phyloP scores from a whole-genome alignment of 2,329 filamentous ascomycete species.

The Neonectria ditissima region DNA sequence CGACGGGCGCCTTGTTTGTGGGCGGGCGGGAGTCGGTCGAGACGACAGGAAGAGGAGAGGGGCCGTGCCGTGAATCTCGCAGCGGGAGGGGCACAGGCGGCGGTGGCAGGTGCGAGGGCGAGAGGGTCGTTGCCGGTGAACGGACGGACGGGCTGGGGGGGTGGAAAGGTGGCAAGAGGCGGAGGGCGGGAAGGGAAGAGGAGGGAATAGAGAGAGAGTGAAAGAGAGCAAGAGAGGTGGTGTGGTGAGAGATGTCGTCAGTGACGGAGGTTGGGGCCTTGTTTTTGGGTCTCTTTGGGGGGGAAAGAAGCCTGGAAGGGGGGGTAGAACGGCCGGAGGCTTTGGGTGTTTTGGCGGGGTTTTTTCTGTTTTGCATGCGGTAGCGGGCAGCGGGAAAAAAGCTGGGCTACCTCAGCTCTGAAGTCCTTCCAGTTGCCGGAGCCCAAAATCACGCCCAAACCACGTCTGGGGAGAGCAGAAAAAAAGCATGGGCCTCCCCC shows the following conservation, averaged over 20 bases:
- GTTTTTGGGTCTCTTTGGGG: conserved; percentile 25
- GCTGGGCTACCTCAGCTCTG: too few relatives aligned
- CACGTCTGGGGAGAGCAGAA: background rate
- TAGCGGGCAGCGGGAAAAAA: conserved; percentile 24
- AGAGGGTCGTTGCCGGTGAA: conserved; percentile 8
- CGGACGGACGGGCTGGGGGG: conserved; percentile 8
- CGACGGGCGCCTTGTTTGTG: conserved; percentile 26
- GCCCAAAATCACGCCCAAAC: conserved; percentile 11
- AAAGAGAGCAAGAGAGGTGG: conserved; percentile 33
- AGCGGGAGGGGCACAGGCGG: conserved; percentile 23
- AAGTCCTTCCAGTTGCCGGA: conserved; percentile 12
- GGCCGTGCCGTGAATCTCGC: conserved; percentile 22
- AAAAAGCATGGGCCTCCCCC: conserved; percentile 25
- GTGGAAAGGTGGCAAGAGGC: conserved; percentile 28
- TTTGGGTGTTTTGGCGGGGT: conserved; percentile 44
- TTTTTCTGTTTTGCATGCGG: conserved; percentile 45
- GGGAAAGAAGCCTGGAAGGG: conserved; percentile 25
- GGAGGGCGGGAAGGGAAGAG: conserved; percentile 23
- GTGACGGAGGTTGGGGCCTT: conserved; percentile 44
- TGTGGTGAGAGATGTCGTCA: conserved; percentile 53
- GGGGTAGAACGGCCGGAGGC: conserved; percentile 31
- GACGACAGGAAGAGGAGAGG: conserved; percentile 19
- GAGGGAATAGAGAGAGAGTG: conserved; percentile 31
- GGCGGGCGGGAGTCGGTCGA: conserved; percentile 32
- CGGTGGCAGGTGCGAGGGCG: conserved; percentile 15